Evolutionary conservation across 2,329 filamentous ascomycete genomes (phyloP), one percentile per base, ranked within the genome.

Genomic region (Fonsecaea nubica): DNA sequence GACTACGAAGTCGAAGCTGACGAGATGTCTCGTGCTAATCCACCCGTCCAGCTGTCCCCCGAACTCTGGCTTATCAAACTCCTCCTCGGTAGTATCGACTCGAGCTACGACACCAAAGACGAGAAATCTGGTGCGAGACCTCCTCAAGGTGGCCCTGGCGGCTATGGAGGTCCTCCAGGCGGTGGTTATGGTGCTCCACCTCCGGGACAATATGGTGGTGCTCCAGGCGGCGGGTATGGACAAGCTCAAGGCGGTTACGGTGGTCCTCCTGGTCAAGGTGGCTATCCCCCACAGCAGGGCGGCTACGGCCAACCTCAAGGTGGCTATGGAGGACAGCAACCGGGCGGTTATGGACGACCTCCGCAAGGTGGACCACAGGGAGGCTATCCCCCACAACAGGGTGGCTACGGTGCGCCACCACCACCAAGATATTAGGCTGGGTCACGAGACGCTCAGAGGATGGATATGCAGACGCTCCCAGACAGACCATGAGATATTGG

Each of bases 31-130:
- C 83, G 83, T 57, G 85, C 86, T 33, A 83, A 84, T 65, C 87
- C 87, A 7, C 86, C 87, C 3, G 84, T 89, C 33, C 83, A 89
- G 70, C 78, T 90, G 48, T 89, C 87, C 3, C 86, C 87, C 9
- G 87, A 89, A 71, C 83, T 89, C 61, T 90, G 87, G 87, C 82
- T 88, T 72, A 83, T 88, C 69, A 90, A 90, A 77, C 81, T 90
- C 65, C 85, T 90, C 58, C 84, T 90, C 32, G 88, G 88, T 67
- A 85, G 87, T 42, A 89, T 90, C 73, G 88, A 90, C 73, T 80
- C 83, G 30, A 87, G 85, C 21, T 90, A 90, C 71, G 87, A 90
- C 70, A 83, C 82, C 72, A 87, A 89, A 76, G 87, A 90, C 69
- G 88, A 90, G 76, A 86, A 87, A 76, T 76, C 77, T 5, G 79